phyloP scores from a whole-genome alignment of 2,329 filamentous ascomycete species.

The Talaromyces sp. region DNA sequence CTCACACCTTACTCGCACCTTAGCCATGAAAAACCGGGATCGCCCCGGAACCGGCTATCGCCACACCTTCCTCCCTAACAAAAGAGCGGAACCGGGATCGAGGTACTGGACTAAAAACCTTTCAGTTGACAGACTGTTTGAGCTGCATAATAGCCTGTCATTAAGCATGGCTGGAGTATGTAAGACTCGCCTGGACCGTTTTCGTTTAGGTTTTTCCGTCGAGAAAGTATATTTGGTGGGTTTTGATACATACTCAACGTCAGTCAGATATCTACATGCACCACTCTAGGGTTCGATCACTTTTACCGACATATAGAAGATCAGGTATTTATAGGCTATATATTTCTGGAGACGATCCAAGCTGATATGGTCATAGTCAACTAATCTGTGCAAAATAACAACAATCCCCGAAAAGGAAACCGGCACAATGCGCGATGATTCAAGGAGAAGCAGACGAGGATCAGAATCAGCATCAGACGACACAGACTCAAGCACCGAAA shows the following conservation, averaged over 20 bases:
- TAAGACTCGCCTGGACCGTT: background rate
- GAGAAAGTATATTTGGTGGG: background rate
- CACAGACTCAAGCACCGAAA: background rate
- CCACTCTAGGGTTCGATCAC: background rate
- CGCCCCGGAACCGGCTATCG: slow-evolving; percentile 2
- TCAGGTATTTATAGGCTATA: background rate
- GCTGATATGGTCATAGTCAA: background rate
- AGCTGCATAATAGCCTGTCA: background rate
- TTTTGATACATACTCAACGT: background rate
- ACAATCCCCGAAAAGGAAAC: background rate
- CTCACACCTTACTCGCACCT: background rate
- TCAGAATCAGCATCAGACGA: background rate
- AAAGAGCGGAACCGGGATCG: background rate
- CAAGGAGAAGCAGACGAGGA: background rate
- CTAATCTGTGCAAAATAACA: background rate
- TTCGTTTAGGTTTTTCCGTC: too few relatives aligned
- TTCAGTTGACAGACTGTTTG: too few relatives aligned
- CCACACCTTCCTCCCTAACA: background rate
- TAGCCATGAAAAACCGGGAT: background rate
- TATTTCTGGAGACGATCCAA: background rate
- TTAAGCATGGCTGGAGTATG: background rate
- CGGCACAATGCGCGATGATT: background rate
- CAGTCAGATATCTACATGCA: background rate
- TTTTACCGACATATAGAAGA: background rate
- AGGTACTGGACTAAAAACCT: background rate